A percentile compares a stretch with the other conserved stretches of the same genome.
These are phyloP conservation scores for Pisolithus albus DNA, from an alignment of 768 basidiomycete genomes.

Conservation along the genomic window DNA sequence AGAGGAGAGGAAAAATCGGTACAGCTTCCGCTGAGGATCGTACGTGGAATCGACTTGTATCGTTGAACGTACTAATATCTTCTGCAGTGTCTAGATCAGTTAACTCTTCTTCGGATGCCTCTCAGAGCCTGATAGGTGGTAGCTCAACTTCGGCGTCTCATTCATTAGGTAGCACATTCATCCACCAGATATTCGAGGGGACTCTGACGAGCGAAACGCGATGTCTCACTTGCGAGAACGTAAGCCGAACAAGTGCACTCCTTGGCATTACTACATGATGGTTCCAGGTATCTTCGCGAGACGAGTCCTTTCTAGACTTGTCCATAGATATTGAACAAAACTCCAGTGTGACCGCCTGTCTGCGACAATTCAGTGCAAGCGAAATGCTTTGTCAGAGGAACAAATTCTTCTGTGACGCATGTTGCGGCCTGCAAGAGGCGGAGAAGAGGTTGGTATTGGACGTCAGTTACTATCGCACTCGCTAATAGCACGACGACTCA, in stretches of 20 bases:
- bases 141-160: constrained; percentile 42
- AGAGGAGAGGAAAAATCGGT: constrained; percentile 48
- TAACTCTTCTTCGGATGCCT: constrained; percentile 45
- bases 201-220: constrained; percentile 93
- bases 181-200: constrained; percentile 92
- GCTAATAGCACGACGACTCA: constrained; percentile 25
- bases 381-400: constrained; percentile 98
- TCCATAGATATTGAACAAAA: constrained; percentile 99
- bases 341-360: constrained; percentile 91
- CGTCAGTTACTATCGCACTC: background rate
- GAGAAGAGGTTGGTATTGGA: constrained; percentile 70
- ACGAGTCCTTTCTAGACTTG: constrained; percentile 96
- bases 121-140: constrained; percentile 34
- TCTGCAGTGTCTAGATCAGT: constrained; percentile 54
- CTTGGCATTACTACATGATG: constrained; percentile 9
- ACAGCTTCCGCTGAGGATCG: constrained; percentile 54
- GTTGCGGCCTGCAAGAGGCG: constrained; percentile 95
- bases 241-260: constrained; percentile 25
- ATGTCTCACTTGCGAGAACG: constrained; percentile 96
- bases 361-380: constrained; percentile 93
- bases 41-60: constrained; percentile 33
- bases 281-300: constrained; percentile 78
- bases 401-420: constrained; percentile 97
- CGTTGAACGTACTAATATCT: constrained; percentile 3
- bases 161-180: constrained; percentile 60